A percentile compares a stretch with the other conserved stretches of the same genome.
Evolutionary conservation across 805 yeast species (phyloP).

Genomic region (Jamesozyma gamospora): DNA sequence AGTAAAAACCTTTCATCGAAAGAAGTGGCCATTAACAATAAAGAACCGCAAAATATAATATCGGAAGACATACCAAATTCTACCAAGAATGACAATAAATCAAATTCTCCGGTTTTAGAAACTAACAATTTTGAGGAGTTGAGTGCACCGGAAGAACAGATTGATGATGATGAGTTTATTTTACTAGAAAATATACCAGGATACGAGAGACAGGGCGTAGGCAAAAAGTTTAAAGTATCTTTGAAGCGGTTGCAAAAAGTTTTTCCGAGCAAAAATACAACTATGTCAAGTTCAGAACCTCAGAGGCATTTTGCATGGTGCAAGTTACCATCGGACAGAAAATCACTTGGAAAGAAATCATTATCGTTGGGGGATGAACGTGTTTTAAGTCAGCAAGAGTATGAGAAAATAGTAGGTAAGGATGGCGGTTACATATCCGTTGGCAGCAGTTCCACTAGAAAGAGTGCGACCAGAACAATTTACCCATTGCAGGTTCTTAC

Average conservation of each 20-base stretch:
- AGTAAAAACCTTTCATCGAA: slow-evolving; percentile 15
- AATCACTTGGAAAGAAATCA: too few species aligned
- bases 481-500: neutral
- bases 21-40: neutral
- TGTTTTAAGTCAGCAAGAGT: too few species aligned
- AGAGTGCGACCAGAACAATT: too few species aligned
- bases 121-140: neutral
- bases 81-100: neutral
- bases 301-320: slow-evolving; percentile 82
- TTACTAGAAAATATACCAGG: neutral
- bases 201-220: neutral
- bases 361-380: too few species aligned
- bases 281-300: slow-evolving; percentile 48
- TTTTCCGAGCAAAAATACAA: slow-evolving; percentile 43
- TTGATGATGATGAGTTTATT: neutral
- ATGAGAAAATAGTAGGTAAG: too few species aligned
- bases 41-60: neutral
- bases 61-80: neutral
- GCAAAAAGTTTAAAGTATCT: slow-evolving; percentile 52
- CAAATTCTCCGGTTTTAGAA: neutral
- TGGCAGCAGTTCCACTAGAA: too few species aligned
- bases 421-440: too few species aligned
- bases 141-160: neutral
- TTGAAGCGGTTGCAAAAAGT: slow-evolving; percentile 82
- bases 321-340: slow-evolving; percentile 42